These are phyloP conservation scores for Termitomyces sp. DNA, from an alignment of 768 basidiomycete species.

Conservation along the genomic window DNA sequence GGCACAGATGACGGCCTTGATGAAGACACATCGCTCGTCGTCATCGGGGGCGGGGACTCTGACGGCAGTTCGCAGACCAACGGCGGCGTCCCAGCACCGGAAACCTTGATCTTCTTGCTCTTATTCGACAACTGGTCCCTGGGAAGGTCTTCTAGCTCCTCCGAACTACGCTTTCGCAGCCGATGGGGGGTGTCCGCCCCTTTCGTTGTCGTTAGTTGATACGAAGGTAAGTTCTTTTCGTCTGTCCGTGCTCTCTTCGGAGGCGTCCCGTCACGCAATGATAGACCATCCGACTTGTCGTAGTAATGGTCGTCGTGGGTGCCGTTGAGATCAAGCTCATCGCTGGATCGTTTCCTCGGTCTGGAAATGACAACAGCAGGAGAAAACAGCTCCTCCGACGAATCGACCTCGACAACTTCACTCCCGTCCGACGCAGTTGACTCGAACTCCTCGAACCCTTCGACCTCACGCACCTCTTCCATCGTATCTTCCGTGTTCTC, in stretches of 20 bases:
- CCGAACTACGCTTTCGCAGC: conserved; percentile 43
- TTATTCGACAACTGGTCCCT: not conserved
- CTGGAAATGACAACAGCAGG: not conserved
- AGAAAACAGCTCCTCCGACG: not conserved
- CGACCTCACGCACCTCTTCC: conserved; percentile 28
- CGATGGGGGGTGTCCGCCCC: conserved; percentile 13
- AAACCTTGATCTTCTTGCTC: conserved; percentile 9
- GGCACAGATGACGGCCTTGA: conserved; percentile 4
- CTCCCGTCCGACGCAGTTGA: conserved; percentile 5
- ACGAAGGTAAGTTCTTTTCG: conserved; percentile 5
- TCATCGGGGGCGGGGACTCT: not conserved
- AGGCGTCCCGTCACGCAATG: conserved; percentile 19
- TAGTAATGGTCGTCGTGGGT: conserved; percentile 9
- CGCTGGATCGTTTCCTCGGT: conserved; percentile 19
- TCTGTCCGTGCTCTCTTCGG: conserved; percentile 22
- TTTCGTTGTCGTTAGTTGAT: not conserved
- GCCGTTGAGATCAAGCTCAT: conserved; percentile 26
- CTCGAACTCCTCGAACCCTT: conserved; percentile 19
- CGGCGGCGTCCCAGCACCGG: not conserved
- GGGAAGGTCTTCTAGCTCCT: conserved; percentile 35
- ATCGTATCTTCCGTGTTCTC: conserved; percentile 9
- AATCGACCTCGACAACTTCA: not conserved
- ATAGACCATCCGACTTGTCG: not conserved
- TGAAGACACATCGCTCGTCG: not conserved
- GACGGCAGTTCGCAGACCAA: not conserved